Base-by-base conservation (phyloP, 352 stramenopile genomes). In the Phytophthora brassicae region DNA sequence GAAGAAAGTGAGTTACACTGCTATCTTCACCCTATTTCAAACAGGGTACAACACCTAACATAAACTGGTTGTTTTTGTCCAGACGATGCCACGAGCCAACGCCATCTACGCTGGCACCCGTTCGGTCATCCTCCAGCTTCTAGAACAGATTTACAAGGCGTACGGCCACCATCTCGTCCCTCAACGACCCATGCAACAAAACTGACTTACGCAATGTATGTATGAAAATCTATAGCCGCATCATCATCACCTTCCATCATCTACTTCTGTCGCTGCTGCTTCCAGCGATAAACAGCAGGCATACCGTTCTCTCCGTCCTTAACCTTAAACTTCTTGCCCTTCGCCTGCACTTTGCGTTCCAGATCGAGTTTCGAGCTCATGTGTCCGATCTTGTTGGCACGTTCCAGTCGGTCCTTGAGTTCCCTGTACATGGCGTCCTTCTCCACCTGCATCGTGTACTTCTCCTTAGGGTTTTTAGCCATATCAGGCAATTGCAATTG, bases 241-340 rank as follows among this genome's bases (percentile, higher is more conserved):
- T 19, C 36, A n/a, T 53, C 42, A 14, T 4, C 31, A 8, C 50
- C 46, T 6, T 66, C n/a, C n/a, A n/a, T n/a, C n/a, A n/a, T n/a
- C 52, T 74, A 97, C 66, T 88, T 91, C 62, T 96, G 91, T 12
- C 89, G 77, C 70, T 97, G 74, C 55, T 86, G 81, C 63, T 96
- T 94, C 89, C 89, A 97, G 56, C 81, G 79, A 70, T 96, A 97
- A 16, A 96, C 80, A 6, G 86, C 81, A 1, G 89, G 88, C 39
- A 70, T 58, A 17, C 85, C 86, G 56, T 89, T 67, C 45, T 81
- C 72, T n/a, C 70, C 86, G 29, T 76, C 68, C 33, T 80, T 77
- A 38, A 97, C 73, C 73, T 96, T 97, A 26, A 77, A 62, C 49
- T 92, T 89, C 55, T 77, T 89, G 58, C 89, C 89, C 68, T 96